phyloP scores from a whole-genome alignment of 192 early-diverging fungal genomes.

The Coemansia sp. region DNA sequence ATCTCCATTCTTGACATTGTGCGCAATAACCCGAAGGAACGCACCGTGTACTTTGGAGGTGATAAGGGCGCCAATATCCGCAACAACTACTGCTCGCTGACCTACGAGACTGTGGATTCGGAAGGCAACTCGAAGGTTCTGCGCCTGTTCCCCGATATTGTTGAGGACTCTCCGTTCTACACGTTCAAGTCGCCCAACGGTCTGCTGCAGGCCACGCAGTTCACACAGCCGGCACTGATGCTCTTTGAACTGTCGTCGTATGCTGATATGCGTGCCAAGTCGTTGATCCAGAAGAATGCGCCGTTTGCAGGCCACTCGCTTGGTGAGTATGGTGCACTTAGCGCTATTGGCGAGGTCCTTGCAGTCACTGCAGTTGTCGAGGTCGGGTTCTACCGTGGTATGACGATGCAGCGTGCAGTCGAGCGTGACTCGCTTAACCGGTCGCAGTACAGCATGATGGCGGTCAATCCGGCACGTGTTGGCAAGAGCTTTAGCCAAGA shows the following conservation, averaged over 20 bases:
- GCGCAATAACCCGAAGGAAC: conserved; percentile 55
- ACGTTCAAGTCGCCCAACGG: conserved; percentile 88
- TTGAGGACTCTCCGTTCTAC: conserved; percentile 73
- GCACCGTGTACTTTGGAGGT: conserved; percentile 62
- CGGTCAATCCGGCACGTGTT: conserved; percentile 90
- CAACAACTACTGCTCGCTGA: conserved; percentile 76
- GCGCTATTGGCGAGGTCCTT: conserved; percentile 84
- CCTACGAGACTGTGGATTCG: conserved; percentile 83
- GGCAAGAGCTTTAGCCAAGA: conserved; percentile 81
- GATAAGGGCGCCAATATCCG: conserved; percentile 41
- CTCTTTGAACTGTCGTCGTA: conserved; percentile 91
- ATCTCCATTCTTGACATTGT: conserved; percentile 44
- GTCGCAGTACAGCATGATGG: conserved; percentile 95
- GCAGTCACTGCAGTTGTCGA: conserved; percentile 84
- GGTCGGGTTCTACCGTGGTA: conserved; percentile 95
- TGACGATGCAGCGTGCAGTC: conserved; percentile 97
- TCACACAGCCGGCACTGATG: conserved; percentile 90
- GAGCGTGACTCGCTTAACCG: conserved; percentile 80
- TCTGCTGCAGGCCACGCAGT: conserved; percentile 91
- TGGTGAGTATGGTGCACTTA: conserved; percentile 91
- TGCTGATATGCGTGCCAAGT: conserved; percentile 86
- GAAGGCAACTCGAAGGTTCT: conserved; percentile 73
- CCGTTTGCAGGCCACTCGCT: conserved; percentile 94
- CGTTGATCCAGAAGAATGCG: conserved; percentile 80
- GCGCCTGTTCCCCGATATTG: conserved; percentile 89